Percentiles rank a stretch among this genome's conserved stretches.
Conservation (phyloP, 305 asterid genomes). For the Salvia sclarea region DNA sequence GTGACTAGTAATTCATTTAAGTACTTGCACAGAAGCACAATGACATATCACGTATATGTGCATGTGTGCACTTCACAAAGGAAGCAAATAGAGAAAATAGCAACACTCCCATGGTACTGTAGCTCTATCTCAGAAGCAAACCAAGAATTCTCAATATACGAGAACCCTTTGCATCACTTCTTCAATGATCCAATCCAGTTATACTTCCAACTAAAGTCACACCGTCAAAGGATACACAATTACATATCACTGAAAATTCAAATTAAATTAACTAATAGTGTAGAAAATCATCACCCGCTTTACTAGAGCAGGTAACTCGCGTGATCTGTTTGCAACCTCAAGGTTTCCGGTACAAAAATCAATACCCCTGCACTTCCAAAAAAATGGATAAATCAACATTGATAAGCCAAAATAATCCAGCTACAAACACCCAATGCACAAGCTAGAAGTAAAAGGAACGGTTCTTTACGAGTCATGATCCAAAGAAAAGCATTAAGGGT, state of each 20-base stretch:
- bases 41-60: slow-evolving; percentile 6
- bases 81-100: slow-evolving; percentile 4
- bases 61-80: slow-evolving; percentile 17
- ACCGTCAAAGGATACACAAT: too few relatives aligned
- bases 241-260: slow-evolving; percentile 14
- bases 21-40: slow-evolving; percentile 11
- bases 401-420: slow-evolving; percentile 17
- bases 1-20: slow-evolving; percentile 15
- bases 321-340: slow-evolving; percentile 55
- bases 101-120: background rate
- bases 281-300: slow-evolving; percentile 57
- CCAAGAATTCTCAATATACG: slow-evolving; percentile 14
- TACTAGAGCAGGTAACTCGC: slow-evolving; percentile 60
- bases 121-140: slow-evolving; percentile 20
- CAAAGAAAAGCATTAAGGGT: slow-evolving; percentile 2
- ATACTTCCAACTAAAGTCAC: slow-evolving; percentile 16
- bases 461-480: slow-evolving; percentile 9
- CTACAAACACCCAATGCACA: slow-evolving; percentile 18
- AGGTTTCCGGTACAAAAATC: slow-evolving; percentile 71
- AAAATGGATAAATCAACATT: background rate
- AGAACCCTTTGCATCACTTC: background rate
- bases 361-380: slow-evolving; percentile 63
- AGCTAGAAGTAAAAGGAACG: background rate
- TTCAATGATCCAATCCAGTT: slow-evolving; percentile 23
- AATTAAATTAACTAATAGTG: slow-evolving; percentile 17